phyloP scores from a whole-genome alignment of 148 eudicot species.

The Chenopodium quinoa region DNA sequence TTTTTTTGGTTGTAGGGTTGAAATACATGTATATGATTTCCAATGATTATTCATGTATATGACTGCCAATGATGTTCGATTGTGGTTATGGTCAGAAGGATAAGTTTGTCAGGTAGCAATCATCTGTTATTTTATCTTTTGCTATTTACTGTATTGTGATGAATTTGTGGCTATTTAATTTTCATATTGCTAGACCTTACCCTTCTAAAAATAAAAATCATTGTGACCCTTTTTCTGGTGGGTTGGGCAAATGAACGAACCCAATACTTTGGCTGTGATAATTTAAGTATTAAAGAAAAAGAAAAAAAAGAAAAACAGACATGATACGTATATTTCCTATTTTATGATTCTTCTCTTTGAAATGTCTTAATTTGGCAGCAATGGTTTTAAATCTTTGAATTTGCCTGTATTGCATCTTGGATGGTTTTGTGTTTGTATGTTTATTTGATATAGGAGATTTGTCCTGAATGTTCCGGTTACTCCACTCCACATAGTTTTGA shows the following conservation, averaged over 20 bases:
- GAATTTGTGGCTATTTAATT: not conserved
- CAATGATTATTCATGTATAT: constrained; percentile 28
- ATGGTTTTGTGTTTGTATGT: not conserved
- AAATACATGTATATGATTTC: constrained; percentile 22
- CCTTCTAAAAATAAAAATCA: too few species aligned
- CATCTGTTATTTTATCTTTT: constrained; percentile 1
- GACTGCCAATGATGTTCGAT: constrained; percentile 33
- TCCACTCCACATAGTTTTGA: not conserved
- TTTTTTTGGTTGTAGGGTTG: constrained; percentile 24
- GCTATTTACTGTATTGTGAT: not conserved
- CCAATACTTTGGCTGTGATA: not conserved
- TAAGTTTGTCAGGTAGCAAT: constrained; percentile 35
- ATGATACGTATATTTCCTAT: not conserved
- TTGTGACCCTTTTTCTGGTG: not conserved
- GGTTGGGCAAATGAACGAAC: not conserved
- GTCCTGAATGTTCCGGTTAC: not conserved
- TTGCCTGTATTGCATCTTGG: not conserved
- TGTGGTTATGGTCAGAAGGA: constrained; percentile 39
- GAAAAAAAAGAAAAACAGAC: not conserved
- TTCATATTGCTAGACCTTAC: not conserved
- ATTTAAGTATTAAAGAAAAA: not conserved
- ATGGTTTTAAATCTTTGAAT: not conserved
- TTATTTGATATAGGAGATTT: not conserved
- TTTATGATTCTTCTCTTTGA: not conserved
- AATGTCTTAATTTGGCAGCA: not conserved